phyloP scores from a whole-genome alignment of 2,329 filamentous ascomycete genomes.

The Trichoderma sp. region DNA sequence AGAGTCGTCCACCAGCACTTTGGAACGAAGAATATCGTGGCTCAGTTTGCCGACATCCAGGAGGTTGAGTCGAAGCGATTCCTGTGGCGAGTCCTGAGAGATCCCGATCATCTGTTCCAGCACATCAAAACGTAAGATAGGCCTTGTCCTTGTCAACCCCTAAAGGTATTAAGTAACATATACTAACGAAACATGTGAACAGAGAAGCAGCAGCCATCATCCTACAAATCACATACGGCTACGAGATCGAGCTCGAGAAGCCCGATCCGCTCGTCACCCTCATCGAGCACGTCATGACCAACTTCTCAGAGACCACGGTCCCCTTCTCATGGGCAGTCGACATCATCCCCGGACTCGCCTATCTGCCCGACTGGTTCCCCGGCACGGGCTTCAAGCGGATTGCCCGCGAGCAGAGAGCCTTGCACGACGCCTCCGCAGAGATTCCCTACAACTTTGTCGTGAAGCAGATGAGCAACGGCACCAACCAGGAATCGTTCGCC shows the following conservation, averaged over 20 bases:
- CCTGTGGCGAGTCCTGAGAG: conserved; percentile 13
- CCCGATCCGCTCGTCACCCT: conserved; percentile 5
- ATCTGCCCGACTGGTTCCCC: conserved; percentile 15
- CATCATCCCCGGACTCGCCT: neutral
- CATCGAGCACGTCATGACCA: neutral
- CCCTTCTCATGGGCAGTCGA: conserved; percentile 9
- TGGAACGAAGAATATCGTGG: neutral
- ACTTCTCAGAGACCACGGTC: neutral
- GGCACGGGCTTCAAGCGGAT: conserved; percentile 1
- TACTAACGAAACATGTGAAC: neutral
- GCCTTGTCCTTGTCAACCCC: neutral
- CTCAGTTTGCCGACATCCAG: conserved; percentile 7
- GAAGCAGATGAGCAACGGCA: neutral
- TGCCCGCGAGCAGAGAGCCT: neutral
- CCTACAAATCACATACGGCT: conserved; percentile 10
- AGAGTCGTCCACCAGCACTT: conserved; percentile 17
- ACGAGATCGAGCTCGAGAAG: neutral
- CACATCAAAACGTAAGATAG: conserved; percentile 29
- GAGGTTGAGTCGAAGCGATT: conserved; percentile 26
- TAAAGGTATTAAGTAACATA: neutral
- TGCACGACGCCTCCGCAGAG: neutral
- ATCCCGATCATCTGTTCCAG: conserved; percentile 5
- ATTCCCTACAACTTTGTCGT: neutral
- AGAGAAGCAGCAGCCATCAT: conserved; percentile 5
- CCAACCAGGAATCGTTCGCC: neutral